phyloP scores from a whole-genome alignment of 1,139 yeast species.

The Diutina pseudorugosa region DNA sequence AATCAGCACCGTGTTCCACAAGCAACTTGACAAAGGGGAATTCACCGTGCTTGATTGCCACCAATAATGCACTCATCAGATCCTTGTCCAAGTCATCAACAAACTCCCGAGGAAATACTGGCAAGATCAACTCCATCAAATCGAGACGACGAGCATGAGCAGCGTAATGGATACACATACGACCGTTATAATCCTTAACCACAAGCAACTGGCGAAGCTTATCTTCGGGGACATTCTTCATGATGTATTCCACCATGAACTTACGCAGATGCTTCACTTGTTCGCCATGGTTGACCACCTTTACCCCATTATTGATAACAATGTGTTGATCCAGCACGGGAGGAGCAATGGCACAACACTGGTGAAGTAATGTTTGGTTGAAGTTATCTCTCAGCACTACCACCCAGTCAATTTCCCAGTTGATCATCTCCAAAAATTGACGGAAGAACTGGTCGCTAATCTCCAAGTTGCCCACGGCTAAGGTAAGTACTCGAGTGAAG shows the following conservation, averaged over 20 bases:
- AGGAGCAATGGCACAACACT: slow-evolving; percentile 31
- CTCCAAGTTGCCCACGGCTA: slow-evolving; percentile 43
- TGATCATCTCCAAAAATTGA: slow-evolving; percentile 30
- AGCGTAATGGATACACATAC: slow-evolving; percentile 83
- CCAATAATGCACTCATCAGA: slow-evolving; percentile 68
- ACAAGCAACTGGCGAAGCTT: slow-evolving; percentile 18
- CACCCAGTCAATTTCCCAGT: slow-evolving; percentile 30
- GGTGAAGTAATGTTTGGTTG: slow-evolving; percentile 30
- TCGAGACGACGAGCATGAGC: slow-evolving; percentile 56
- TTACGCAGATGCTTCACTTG: slow-evolving; percentile 29
- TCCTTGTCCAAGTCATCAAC: slow-evolving; percentile 53
- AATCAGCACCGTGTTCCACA: slow-evolving; percentile 38
- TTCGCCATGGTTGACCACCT: slow-evolving; percentile 29
- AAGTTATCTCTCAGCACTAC: slow-evolving; percentile 24
- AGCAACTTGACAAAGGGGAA: slow-evolving; percentile 36
- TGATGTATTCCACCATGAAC: slow-evolving; percentile 24
- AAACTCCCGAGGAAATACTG: slow-evolving; percentile 22
- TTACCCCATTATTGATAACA: slow-evolving; percentile 33
- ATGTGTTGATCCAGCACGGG: slow-evolving; percentile 22
- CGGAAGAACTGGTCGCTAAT: slow-evolving; percentile 38
- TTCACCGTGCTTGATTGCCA: slow-evolving; percentile 65
- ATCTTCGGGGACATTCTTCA: slow-evolving; percentile 14
- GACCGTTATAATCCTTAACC: slow-evolving; percentile 54
- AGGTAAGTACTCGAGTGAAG: slow-evolving; percentile 29
- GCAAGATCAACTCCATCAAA: slow-evolving; percentile 34